Evolutionary conservation across 345 rosid genomes (phyloP).

Genomic region (Draba incana): DNA sequence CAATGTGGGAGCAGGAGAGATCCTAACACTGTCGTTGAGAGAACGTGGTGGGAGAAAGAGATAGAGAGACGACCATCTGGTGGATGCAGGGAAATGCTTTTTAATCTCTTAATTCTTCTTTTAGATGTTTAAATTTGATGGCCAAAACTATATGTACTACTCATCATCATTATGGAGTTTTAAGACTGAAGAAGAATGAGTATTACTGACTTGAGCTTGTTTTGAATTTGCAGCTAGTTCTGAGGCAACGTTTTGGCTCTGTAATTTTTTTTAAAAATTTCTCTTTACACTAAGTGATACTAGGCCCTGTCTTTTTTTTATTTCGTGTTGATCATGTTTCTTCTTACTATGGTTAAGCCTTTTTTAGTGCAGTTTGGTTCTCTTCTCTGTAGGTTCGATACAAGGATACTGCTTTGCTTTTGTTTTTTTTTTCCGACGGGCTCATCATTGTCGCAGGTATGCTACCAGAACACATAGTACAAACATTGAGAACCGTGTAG

Average conservation of each 20-base stretch:
- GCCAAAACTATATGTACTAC: conserved; percentile 35
- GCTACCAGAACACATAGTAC: not conserved
- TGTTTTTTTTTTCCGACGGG: not conserved
- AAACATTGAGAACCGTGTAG: conserved; percentile 3
- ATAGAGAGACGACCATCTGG: conserved; percentile 42
- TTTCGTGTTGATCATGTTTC: not conserved
- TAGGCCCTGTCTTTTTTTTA: not conserved
- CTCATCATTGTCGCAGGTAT: conserved; percentile 23
- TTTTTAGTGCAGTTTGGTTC: conserved; percentile 30
- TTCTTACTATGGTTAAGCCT: conserved; percentile 16
- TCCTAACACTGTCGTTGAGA: conserved; percentile 64
- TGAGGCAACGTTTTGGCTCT: conserved; percentile 42
- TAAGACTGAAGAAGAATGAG: conserved; percentile 25
- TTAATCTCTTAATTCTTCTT: conserved; percentile 27
- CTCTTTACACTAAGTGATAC: not conserved
- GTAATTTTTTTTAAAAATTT: conserved; percentile 18
- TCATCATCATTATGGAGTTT: conserved; percentile 18
- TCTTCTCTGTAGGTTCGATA: conserved; percentile 26
- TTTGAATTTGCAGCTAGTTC: conserved; percentile 47
- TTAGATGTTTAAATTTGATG: conserved; percentile 23
- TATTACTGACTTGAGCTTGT: conserved; percentile 39
- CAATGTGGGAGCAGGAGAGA: conserved; percentile 71
- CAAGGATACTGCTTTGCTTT: conserved; percentile 28
- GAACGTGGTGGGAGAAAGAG: conserved; percentile 93
- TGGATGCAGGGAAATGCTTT: conserved; percentile 36